Percentiles rank a stretch among this genome's conserved stretches.
These are phyloP conservation scores for Bipolaris bicolor DNA, from an alignment of 2,329 filamentous ascomycete genomes.

Conservation along the genomic window DNA sequence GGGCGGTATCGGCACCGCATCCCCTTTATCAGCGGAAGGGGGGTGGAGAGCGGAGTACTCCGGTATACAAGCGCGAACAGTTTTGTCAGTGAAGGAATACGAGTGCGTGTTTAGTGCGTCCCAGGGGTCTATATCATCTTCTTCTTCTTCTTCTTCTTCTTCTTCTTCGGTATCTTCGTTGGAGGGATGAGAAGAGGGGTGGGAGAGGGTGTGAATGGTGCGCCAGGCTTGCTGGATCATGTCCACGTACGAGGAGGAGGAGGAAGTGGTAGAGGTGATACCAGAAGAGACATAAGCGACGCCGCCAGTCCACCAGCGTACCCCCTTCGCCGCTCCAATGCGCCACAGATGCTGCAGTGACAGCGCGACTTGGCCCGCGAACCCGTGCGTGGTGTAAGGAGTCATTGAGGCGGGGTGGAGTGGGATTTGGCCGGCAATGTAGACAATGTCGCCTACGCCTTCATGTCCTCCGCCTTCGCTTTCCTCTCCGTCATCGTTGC, in stretches of 20 bases:
- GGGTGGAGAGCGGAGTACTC: constrained; percentile 9
- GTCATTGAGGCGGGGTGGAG: constrained; percentile 81
- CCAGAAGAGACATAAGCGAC: constrained; percentile 59
- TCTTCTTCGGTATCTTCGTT: too few species aligned
- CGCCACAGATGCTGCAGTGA: constrained; percentile 90
- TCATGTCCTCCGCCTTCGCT: too few species aligned
- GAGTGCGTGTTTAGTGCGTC: constrained; percentile 64
- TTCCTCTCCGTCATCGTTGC: constrained; percentile 1
- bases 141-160: constrained; percentile 39
- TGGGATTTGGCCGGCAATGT: constrained; percentile 89
- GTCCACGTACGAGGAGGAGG: too few species aligned
- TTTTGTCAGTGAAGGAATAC: constrained; percentile 25
- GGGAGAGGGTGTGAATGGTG: too few species aligned
- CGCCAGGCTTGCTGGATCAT: constrained; percentile 51
- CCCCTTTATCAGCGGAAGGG: too few species aligned
- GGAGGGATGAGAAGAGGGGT: too few species aligned
- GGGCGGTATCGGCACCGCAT: too few species aligned
- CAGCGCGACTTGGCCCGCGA: constrained; percentile 68
- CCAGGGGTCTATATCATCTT: constrained; percentile 68
- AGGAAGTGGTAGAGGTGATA: too few species aligned
- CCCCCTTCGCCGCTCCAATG: constrained; percentile 73
- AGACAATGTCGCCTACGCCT: constrained; percentile 53
- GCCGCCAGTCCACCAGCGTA: constrained; percentile 75
- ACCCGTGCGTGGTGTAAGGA: constrained; percentile 52
- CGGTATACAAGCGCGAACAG: too few species aligned